Base-by-base conservation (phyloP, 139 green algal species). In the Auxenochlorella protothecoides region DNA sequence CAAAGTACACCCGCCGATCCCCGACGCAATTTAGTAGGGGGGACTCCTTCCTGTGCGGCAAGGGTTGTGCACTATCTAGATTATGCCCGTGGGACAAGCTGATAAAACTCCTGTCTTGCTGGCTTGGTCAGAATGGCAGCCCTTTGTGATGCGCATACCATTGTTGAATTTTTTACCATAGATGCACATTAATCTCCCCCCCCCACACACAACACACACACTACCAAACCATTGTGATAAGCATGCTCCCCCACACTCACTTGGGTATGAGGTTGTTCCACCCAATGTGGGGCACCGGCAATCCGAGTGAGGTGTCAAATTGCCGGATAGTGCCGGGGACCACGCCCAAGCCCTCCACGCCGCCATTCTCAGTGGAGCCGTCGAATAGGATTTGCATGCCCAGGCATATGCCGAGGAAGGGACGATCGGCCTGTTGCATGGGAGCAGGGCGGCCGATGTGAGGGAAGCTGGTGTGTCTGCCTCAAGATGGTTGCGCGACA, bases 341-440 rank as follows among this genome's bases (percentile, higher is more conserved):
- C 62, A 99, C 63, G 5, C 89, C 95, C 59, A 99, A 75, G 0
- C 95, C 95, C 76, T 97, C 89, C 55, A 91, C 85, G 56, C 92
- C 92, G 44, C 93, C 93, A 68, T 83, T 94, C 83, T 99, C 95
- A n/a, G 95, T 88, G 71, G 83, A 93, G 59, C 92, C 93, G 53
- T 98, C 92, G 79, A 98, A 99, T 54, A 99, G 85, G 57, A 97
- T 79, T 84, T 99, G 95, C 78, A 99, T 79, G 65, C 95, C 95
- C 55, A 99, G 82, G 84, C 95, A 99, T 78, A 99, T 96, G 72
- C 95, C 95, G 52, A 98, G 75, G 81, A 98, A 99, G 53, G 94
- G 93, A 65, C 79, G 77, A 55, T 84, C 87, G 2, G 72, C 74
- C 88, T 92, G 85, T 74, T 74, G 53, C 8, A 15, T 3, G 55